phyloP scores from a whole-genome alignment of 441 rosid species.

The Pelargonium fulgidum region DNA sequence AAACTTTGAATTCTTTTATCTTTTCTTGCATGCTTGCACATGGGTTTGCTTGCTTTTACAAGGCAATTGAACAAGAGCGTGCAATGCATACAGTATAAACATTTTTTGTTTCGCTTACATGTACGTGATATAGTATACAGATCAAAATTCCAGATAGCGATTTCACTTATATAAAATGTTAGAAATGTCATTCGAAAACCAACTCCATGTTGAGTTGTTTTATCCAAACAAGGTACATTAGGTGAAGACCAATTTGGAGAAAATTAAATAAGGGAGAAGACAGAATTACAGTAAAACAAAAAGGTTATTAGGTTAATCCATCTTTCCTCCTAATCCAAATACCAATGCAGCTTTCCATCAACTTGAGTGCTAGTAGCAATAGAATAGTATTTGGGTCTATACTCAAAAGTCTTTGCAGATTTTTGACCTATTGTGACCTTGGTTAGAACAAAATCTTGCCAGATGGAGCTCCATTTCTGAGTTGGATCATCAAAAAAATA shows the following conservation, averaged over 20 bases:
- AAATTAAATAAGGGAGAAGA: not conserved
- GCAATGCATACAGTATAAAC: no score
- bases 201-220: not conserved
- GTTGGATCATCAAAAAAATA: not conserved
- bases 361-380: constrained; percentile 9
- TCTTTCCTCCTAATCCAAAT: constrained; percentile 25
- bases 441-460: constrained; percentile 18
- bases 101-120: no score
- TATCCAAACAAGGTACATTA: not conserved
- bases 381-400: constrained; percentile 1
- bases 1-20: not conserved
- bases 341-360: constrained; percentile 19
- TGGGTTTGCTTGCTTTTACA: not conserved
- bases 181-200: not conserved
- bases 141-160: no score
- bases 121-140: no score
- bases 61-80: not conserved
- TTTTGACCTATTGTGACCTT: constrained; percentile 14
- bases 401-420: constrained; percentile 23
- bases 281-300: not conserved
- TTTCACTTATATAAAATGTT: not conserved
- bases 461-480: constrained; percentile 1
- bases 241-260: not conserved
- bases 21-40: constrained; percentile 1
- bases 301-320: constrained; percentile 9